Evolutionary conservation across 129 eudicot species (phyloP).

Genomic region (Centaurea solstitialis): DNA sequence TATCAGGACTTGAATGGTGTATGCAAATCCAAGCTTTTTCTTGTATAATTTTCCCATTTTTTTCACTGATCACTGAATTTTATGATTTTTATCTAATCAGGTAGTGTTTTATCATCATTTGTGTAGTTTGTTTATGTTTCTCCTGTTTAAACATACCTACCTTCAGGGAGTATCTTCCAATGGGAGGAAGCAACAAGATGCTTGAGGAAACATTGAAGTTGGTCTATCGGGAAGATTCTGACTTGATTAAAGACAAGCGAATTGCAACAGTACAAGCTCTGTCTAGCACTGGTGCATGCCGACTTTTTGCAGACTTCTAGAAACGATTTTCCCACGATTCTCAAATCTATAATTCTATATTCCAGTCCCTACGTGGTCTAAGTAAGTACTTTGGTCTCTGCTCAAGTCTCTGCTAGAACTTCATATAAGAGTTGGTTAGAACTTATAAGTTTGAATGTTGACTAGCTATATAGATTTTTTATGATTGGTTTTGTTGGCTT

Average conservation of each 20-base stretch:
- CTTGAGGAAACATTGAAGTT: conserved; percentile 79
- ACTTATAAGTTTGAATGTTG: background rate
- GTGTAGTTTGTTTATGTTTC: background rate
- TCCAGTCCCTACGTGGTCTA: conserved; percentile 96
- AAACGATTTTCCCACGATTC: conserved; percentile 91
- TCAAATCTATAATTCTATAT: conserved; percentile 80
- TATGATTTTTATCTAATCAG: no score
- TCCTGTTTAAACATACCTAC: background rate
- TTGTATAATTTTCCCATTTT: no score
- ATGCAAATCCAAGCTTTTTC: background rate
- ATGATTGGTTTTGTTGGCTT: conserved; percentile 10
- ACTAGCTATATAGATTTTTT: background rate
- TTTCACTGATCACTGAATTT: no score
- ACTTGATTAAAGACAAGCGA: conserved; percentile 77
- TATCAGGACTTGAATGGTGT: background rate
- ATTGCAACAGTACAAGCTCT: conserved; percentile 95
- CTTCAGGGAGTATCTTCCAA: conserved; percentile 95
- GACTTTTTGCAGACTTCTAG: conserved; percentile 90
- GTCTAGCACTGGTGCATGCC: conserved; percentile 98
- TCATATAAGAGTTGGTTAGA: background rate
- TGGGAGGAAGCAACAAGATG: conserved; percentile 94
- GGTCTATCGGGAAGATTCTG: conserved; percentile 87
- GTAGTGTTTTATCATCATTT: no score
- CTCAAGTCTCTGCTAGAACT: background rate
- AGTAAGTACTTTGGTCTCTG: conserved; percentile 49